These are phyloP conservation scores for Neostapfia colusana DNA, from an alignment of 176 grass and related monocot genomes.

Conservation along the genomic window DNA sequence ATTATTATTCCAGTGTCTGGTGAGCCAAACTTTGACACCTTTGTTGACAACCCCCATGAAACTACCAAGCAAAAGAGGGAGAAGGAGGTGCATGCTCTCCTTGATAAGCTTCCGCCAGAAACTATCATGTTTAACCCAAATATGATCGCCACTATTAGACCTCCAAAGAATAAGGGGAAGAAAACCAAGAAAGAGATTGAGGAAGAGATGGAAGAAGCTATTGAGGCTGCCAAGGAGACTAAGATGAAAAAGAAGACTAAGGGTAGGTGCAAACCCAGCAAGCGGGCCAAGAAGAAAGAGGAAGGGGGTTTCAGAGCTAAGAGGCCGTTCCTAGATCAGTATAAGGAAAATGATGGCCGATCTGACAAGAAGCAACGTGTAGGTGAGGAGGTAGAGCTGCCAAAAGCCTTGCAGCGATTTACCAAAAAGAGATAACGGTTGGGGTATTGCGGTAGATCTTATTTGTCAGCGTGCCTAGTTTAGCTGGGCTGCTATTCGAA, in stretches of 20 bases:
- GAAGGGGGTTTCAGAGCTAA: slow-evolving; percentile 78
- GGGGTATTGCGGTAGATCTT: slow-evolving; percentile 1
- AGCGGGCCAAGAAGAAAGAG: slow-evolving; percentile 63
- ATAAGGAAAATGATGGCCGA: slow-evolving; percentile 13
- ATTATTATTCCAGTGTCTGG: slow-evolving; percentile 87
- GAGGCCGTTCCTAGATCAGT: slow-evolving; percentile 62
- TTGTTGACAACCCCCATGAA: slow-evolving; percentile 77
- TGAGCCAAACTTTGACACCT: slow-evolving; percentile 86
- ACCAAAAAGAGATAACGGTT: slow-evolving; percentile 46
- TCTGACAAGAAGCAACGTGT: slow-evolving; percentile 57
- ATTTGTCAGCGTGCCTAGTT: background rate
- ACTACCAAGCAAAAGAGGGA: slow-evolving; percentile 83
- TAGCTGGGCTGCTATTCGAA: background rate
- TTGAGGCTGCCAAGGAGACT: slow-evolving; percentile 58
- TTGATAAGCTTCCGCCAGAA: slow-evolving; percentile 80
- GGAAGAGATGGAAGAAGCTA: slow-evolving; percentile 58
- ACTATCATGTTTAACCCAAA: slow-evolving; percentile 82
- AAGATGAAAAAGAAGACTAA: slow-evolving; percentile 87
- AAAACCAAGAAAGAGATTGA: slow-evolving; percentile 57
- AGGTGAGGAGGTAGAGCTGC: slow-evolving; percentile 38
- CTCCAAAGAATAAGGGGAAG: slow-evolving; percentile 62
- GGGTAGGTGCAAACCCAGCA: slow-evolving; percentile 92
- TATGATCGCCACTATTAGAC: slow-evolving; percentile 65
- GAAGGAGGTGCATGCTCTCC: slow-evolving; percentile 69
- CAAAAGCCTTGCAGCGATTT: slow-evolving; percentile 74